Conservation (phyloP, 2,329 filamentous ascomycete species). For the Neonectria punicea region DNA sequence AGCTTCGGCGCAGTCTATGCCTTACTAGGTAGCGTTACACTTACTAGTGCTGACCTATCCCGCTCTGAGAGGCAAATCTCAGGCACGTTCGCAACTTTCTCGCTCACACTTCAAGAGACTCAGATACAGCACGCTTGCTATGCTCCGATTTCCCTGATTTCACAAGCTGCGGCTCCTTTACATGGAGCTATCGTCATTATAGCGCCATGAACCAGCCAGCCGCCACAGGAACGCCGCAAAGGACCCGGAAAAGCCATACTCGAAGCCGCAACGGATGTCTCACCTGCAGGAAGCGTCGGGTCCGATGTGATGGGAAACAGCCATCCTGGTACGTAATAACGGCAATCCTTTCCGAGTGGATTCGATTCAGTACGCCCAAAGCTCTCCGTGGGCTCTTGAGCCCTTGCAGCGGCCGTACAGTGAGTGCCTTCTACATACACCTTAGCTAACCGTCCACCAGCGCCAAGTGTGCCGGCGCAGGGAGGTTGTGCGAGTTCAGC, state of each 20-base stretch:
- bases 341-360: neutral
- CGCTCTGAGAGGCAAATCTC: neutral
- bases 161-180: neutral
- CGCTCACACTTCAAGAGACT: neutral
- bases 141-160: neutral
- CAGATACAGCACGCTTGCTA: neutral
- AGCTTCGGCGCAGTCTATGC: neutral
- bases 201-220: constrained; percentile 7
- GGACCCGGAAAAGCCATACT: constrained; percentile 17
- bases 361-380: no score
- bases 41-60: no score
- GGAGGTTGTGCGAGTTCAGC: constrained; percentile 31
- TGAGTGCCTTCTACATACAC: no score
- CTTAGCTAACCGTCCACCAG: constrained; percentile 20
- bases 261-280: constrained; percentile 24
- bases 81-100: neutral
- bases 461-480: constrained; percentile 25
- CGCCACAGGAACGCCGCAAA: neutral
- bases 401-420: neutral
- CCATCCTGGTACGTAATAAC: constrained; percentile 31
- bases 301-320: constrained; percentile 23
- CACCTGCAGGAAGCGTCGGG: constrained; percentile 22
- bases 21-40: neutral
- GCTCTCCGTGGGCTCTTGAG: neutral
- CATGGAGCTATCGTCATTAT: neutral